A percentile compares a stretch with the other conserved stretches of the same genome.
Conservation (phyloP, 2,329 filamentous ascomycete species). For the Coniochaeta hoffmannii region DNA sequence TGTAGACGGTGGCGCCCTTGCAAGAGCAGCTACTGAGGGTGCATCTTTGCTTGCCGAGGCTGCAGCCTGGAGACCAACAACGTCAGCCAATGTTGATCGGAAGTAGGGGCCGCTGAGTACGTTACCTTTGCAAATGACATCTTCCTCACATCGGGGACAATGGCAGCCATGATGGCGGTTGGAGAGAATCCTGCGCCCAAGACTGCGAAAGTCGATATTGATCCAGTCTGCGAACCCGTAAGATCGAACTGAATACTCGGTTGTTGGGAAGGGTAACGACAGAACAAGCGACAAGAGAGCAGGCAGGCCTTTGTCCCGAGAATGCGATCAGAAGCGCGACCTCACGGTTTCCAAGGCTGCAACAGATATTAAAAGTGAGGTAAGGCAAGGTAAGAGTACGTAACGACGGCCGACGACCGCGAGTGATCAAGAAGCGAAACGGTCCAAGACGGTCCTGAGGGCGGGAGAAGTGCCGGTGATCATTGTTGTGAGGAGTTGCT, state of each 20-base stretch:
- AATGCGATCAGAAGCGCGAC: background rate
- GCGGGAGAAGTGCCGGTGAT: slow-evolving; percentile 42
- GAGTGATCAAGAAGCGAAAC: slow-evolving; percentile 43
- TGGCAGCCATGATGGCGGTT: slow-evolving; percentile 22
- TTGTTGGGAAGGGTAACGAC: background rate
- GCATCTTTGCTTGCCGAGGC: slow-evolving; percentile 35
- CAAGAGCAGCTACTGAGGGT: slow-evolving; percentile 14
- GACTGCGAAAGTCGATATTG: background rate
- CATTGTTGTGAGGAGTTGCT: slow-evolving; percentile 42
- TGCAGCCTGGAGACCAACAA: slow-evolving; percentile 32
- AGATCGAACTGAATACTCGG: background rate
- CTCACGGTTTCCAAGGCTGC: slow-evolving; percentile 3
- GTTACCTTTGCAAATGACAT: slow-evolving; percentile 74
- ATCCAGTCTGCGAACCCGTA: background rate
- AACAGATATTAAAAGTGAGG: slow-evolving; percentile 10
- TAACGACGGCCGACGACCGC: slow-evolving; percentile 2
- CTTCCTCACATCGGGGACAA: slow-evolving; percentile 42
- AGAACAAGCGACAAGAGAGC: background rate
- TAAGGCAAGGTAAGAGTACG: no score
- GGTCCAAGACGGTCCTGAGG: slow-evolving; percentile 45
- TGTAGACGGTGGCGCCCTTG: slow-evolving; percentile 13
- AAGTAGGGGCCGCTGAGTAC: slow-evolving; percentile 11
- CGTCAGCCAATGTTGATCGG: background rate
- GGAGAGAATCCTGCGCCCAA: background rate
- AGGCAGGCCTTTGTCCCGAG: no score